Evolutionary conservation across 768 basidiomycete genomes (phyloP).

Genomic region (Mycena kentingensis): DNA sequence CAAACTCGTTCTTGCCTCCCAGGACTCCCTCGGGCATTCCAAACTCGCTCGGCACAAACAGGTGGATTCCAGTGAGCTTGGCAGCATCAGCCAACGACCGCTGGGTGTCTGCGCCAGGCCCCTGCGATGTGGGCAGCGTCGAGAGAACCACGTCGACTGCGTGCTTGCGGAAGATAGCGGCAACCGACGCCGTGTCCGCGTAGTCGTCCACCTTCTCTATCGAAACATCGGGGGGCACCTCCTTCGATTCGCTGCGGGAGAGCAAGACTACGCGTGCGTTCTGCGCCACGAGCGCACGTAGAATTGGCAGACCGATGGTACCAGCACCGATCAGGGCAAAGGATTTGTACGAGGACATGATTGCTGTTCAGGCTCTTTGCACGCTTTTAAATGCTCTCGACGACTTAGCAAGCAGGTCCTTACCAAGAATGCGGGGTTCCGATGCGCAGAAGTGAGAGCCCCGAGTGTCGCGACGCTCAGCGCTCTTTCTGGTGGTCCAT

Average conservation of each 20-base stretch:
- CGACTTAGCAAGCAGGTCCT: too few relatives aligned
- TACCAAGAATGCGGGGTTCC: too few relatives aligned
- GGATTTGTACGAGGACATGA: too few relatives aligned
- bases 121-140: constrained; percentile 23
- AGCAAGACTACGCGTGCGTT: constrained; percentile 1
- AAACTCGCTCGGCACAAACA: constrained; percentile 4
- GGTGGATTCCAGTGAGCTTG: constrained; percentile 21
- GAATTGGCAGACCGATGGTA: too few relatives aligned
- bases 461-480: too few relatives aligned
- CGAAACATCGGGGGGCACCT: neutral
- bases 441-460: too few relatives aligned
- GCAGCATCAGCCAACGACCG: constrained; percentile 32
- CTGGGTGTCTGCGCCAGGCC: constrained; percentile 24
- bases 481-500: too few relatives aligned
- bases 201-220: constrained; percentile 3
- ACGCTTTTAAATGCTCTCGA: too few relatives aligned
- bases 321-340: too few relatives aligned
- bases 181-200: constrained; percentile 9
- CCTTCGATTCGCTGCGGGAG: neutral
- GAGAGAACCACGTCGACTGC: constrained; percentile 31
- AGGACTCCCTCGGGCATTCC: constrained; percentile 2
- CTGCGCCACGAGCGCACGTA: too few relatives aligned
- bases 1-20: constrained; percentile 3
- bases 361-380: too few relatives aligned
- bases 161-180: constrained; percentile 21